These are phyloP conservation scores for Cajanus cajan DNA, from an alignment of 306 rosid species.

Conservation along the genomic window DNA sequence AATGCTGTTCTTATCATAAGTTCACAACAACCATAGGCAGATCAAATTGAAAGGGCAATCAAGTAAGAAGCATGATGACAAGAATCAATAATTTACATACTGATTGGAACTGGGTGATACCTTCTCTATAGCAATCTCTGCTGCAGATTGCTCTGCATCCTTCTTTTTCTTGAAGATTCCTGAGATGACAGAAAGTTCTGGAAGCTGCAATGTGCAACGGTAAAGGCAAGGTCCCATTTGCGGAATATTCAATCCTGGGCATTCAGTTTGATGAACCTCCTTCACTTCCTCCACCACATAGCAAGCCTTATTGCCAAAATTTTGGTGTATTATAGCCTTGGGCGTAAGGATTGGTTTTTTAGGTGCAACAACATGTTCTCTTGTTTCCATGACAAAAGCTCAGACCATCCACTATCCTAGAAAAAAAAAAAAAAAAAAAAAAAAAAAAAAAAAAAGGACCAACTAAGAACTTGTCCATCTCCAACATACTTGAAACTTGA, in stretches of 20 bases:
- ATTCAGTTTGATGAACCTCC: slow-evolving; percentile 55
- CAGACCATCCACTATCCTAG: slow-evolving; percentile 30
- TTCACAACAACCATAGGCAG: neutral
- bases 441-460: slow-evolving; percentile 11
- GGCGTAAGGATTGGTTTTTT: slow-evolving; percentile 53
- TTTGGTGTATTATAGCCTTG: slow-evolving; percentile 72
- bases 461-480: neutral
- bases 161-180: slow-evolving; percentile 77
- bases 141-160: slow-evolving; percentile 95
- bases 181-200: slow-evolving; percentile 66
- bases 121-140: slow-evolving; percentile 83
- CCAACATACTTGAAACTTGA: slow-evolving; percentile 1
- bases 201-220: slow-evolving; percentile 83
- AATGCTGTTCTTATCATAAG: neutral
- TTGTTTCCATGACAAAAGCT: slow-evolving; percentile 52
- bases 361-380: slow-evolving; percentile 25
- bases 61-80: neutral
- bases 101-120: slow-evolving; percentile 40
- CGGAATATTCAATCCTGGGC: slow-evolving; percentile 69
- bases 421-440: neutral
- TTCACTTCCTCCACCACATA: slow-evolving; percentile 73
- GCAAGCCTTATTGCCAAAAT: slow-evolving; percentile 56
- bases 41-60: neutral
- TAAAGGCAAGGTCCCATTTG: slow-evolving; percentile 63
- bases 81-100: slow-evolving; percentile 13